Evolutionary conservation across 129 eudicot genomes (phyloP), one percentile per base, ranked within the genome.

Genomic region (Lonicera japonica): DNA sequence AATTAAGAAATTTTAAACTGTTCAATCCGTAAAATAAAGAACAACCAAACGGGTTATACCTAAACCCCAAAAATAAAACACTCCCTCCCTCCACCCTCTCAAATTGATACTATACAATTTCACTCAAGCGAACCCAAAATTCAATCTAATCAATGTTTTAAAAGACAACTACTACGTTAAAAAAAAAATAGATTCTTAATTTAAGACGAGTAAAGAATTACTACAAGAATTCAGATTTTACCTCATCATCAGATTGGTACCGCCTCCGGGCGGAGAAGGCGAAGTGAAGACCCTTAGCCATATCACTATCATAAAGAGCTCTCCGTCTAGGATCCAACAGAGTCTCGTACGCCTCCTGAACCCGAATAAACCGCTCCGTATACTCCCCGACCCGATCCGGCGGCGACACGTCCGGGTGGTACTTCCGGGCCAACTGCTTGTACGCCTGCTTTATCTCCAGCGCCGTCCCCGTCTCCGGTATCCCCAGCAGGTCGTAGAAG

Each of bases 401-500:
- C 0, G 98, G 98, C 19, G 96, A 91, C 14, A 91, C 96, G 60
- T 91, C 98, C n/a, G 98, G 98, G 63, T 91, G 98, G 66, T 91
- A 91, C 77, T 84, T 87, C 23, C 96, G 65, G 0, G 98, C 98
- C 8, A 91, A 71, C 58, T 84, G 88, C 75, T 87, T 87, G 68
- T 91, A 91, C 43, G 98, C 98, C 58, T 87, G 88, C 22, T 91
- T 91, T 23, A 91, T 84, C 64, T 91, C 98, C 19, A 73, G 58
- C 21, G 60, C 16, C 0, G 86, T 57, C 3, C 80, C 96, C 46
- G 90, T 84, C 63, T 82, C 84, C 0, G 88, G 80, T 18, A 91
- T 91, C 19, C 96, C 96, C 58, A 91, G 69, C 25, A 90, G 83
- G 68, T 79, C 89, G 59, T 91, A 91, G 51, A 91, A 87, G 58